A percentile compares a stretch with the other conserved stretches of the same genome.
Conservation (phyloP, 306 rosid genomes). For the Quillaja saponaria region DNA sequence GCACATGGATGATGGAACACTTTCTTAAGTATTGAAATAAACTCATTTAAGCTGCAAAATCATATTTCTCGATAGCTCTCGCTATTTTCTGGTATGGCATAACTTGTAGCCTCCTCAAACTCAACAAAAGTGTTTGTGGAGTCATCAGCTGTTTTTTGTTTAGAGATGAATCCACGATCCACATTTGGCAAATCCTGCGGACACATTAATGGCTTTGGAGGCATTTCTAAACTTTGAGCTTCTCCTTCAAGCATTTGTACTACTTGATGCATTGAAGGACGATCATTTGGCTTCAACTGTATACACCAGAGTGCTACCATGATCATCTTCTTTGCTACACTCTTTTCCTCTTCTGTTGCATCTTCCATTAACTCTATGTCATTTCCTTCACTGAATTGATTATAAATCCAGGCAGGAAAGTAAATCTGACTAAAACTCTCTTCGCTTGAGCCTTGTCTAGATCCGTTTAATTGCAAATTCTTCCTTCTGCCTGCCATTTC, state of each 20-base stretch:
- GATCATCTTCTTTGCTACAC: slow-evolving; percentile 25
- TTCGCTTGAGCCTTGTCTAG: neutral
- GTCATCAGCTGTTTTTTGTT: too few relatives aligned
- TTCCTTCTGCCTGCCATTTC: slow-evolving; percentile 25
- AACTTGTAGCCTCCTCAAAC: too few relatives aligned
- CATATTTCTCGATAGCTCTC: too few relatives aligned
- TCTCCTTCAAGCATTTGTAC: slow-evolving; percentile 35
- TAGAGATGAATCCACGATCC: too few relatives aligned
- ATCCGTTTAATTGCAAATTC: slow-evolving; percentile 1
- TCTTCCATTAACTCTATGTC: slow-evolving; percentile 12
- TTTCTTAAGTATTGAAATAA: too few relatives aligned
- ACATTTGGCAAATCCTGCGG: neutral
- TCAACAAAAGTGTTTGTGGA: neutral
- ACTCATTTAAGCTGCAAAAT: too few relatives aligned
- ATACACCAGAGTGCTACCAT: slow-evolving; percentile 39
- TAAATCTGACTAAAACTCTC: slow-evolving; percentile 28
- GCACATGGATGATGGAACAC: too few relatives aligned
- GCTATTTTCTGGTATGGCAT: too few relatives aligned
- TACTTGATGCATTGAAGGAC: slow-evolving; percentile 32
- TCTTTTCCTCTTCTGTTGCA: neutral
- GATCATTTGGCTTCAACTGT: slow-evolving; percentile 15
- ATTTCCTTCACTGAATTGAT: neutral
- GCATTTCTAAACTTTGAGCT: slow-evolving; percentile 13
- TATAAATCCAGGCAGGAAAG: slow-evolving; percentile 26
- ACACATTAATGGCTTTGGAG: slow-evolving; percentile 28